Conservation (phyloP, 2,329 filamentous ascomycete species). For the Aspergillus chevalieri region DNA sequence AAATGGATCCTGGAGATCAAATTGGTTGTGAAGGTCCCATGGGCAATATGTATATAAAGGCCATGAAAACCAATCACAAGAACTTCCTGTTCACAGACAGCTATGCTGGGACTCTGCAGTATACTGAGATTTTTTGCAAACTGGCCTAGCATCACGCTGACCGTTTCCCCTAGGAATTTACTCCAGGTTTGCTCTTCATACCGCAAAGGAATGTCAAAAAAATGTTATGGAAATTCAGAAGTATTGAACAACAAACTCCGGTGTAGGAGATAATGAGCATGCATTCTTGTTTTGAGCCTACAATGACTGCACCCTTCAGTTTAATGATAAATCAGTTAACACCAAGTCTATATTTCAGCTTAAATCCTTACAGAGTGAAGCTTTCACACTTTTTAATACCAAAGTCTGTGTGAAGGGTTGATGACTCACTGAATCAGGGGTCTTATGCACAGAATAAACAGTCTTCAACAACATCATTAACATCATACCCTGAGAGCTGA, state of each 20-base stretch:
- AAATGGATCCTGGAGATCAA: slow-evolving; percentile 1
- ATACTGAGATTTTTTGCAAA: slow-evolving; percentile 4
- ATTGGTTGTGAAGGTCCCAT: background rate
- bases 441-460: background rate
- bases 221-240: background rate
- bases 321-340: background rate
- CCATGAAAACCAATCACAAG: slow-evolving; percentile 6
- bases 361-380: background rate
- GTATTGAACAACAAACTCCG: background rate
- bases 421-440: slow-evolving; percentile 1
- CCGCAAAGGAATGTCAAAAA: slow-evolving; percentile 5
- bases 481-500: slow-evolving; percentile 1
- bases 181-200: slow-evolving; percentile 7
- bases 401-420: background rate
- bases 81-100: slow-evolving; percentile 1
- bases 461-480: slow-evolving; percentile 1
- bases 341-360: slow-evolving; percentile 2
- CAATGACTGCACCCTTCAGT: background rate
- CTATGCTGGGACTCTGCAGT: background rate
- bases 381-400: background rate
- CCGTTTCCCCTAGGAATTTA: slow-evolving; percentile 7
- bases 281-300: background rate
- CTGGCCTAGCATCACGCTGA: slow-evolving; percentile 10
- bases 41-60: slow-evolving; percentile 4
- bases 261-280: slow-evolving; percentile 5